Base-by-base conservation (phyloP, 2,329 filamentous ascomycete genomes). In the Domatiomyces globalis region DNA sequence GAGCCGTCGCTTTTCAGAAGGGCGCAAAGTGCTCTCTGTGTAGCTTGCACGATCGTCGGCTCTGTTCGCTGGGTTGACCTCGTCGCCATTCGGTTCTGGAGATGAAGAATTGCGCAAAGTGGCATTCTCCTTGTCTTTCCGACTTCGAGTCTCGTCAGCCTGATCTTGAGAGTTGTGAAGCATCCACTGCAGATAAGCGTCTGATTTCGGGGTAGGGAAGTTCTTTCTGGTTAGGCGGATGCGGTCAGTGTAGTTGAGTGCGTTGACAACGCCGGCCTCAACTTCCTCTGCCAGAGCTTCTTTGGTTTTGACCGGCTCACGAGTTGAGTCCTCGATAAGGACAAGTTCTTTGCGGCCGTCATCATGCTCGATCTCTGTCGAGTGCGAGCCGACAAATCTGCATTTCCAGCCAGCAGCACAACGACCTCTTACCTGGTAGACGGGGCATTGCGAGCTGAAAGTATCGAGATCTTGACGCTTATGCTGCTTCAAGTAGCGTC, bases 351-450 rank as follows among this genome's bases (percentile, higher is more conserved):
- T 87, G 59, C 79, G 78, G 7, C 88, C 90, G 65, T 94, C 89
- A 50, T 83, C 81, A 18, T 74, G 80, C 58, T 85, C 79, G 20
- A 85, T 69, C 68, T 96, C 90, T 56, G 81, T 76, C 61, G 87
- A 92, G 68, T 98, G 92, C 56, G 87, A 94, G 56, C 78, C 78
- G 33, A 87, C 84, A 63, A 95, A 94, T 19, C 90, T 84, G 66
- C 92, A 98, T 66, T 90, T 94, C 89, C 90, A 98, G 5, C 92
- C 92, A 12, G 84, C 79, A 47, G 79, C 76, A 62, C 92, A 98
- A 55, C 75, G 79, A 10, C 89, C 89, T 57, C 83, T 79, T 15
- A 74, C 73, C 58, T 86, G 82, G 66, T 81, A 95, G 7, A 94
- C 77, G 0, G 89, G 90, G 63, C 92, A 98, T 55, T 83, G 74